Evolutionary conservation across 2,329 filamentous ascomycete genomes (phyloP).

Genomic region (Trichoderma koningii): DNA sequence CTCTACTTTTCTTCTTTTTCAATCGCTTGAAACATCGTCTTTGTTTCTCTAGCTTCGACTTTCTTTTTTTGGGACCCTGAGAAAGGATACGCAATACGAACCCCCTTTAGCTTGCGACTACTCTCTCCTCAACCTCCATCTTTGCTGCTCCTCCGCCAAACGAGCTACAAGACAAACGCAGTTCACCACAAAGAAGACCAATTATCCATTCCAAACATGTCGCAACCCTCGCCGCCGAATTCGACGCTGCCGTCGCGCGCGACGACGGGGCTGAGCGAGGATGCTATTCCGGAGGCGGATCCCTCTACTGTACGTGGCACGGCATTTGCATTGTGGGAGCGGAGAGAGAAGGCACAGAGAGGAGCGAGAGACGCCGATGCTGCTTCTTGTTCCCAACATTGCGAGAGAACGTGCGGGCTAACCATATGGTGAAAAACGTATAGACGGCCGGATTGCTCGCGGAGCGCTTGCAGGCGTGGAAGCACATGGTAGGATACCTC

Average conservation of each 20-base stretch:
- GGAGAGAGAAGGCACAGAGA: neutral
- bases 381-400: neutral
- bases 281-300: constrained; percentile 60
- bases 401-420: neutral
- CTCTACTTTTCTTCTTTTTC: too few relatives aligned
- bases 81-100: too few relatives aligned
- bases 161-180: too few relatives aligned
- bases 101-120: too few relatives aligned
- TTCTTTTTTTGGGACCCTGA: too few relatives aligned
- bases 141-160: too few relatives aligned
- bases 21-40: too few relatives aligned
- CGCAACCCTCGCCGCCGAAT: constrained; percentile 38
- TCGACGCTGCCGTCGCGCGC: constrained; percentile 49
- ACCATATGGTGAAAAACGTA: neutral
- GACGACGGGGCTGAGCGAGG: constrained; percentile 54
- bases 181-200: neutral
- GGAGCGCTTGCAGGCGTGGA: constrained; percentile 92
- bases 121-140: neutral
- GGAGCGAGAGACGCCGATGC: too few relatives aligned
- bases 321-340: neutral
- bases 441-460: constrained; percentile 78
- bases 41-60: too few relatives aligned
- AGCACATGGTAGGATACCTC: constrained; percentile 86
- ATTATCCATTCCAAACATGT: constrained; percentile 30
- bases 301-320: constrained; percentile 55